A percentile compares a stretch with the other conserved stretches of the same genome.
phyloP scores from a whole-genome alignment of 805 yeast species.

The Crinitomyces ghanaensis region DNA sequence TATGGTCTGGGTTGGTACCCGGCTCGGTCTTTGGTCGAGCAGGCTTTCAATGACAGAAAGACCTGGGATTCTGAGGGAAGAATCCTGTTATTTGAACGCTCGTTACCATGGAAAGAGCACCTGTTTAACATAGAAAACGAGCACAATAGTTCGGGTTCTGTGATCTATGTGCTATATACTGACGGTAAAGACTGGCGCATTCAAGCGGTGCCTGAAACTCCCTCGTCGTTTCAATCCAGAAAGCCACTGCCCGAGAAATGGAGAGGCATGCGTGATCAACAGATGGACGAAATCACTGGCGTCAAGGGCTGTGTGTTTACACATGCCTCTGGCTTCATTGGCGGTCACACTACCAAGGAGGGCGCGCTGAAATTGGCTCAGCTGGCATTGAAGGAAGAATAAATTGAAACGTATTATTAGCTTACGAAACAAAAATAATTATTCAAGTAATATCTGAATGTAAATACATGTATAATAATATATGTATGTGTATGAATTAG shows the following conservation, averaged over 20 bases:
- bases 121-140: slow-evolving; percentile 57
- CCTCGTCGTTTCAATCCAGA: slow-evolving; percentile 74
- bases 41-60: slow-evolving; percentile 54
- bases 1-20: slow-evolving; percentile 87
- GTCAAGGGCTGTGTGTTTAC: slow-evolving; percentile 80
- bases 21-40: slow-evolving; percentile 64
- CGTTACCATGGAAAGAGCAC: slow-evolving; percentile 95
- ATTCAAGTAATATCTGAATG: not conserved
- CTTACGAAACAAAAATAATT: not conserved
- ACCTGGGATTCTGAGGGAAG: slow-evolving; percentile 59
- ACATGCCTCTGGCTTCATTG: slow-evolving; percentile 94
- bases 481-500: not conserved
- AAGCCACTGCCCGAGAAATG: slow-evolving; percentile 79
- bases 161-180: slow-evolving; percentile 67
- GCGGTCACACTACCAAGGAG: slow-evolving; percentile 77
- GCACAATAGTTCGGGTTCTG: slow-evolving; percentile 33
- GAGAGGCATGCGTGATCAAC: slow-evolving; percentile 94
- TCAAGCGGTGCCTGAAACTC: slow-evolving; percentile 78
- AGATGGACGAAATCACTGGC: slow-evolving; percentile 60
- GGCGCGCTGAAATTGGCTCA: slow-evolving; percentile 68
- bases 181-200: slow-evolving; percentile 71
- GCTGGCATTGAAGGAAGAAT: slow-evolving; percentile 23
- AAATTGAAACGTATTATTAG: too few species aligned
- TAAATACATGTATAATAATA: too few species aligned
- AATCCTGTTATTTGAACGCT: slow-evolving; percentile 59